These are phyloP conservation scores for Pisolithus thermaeus DNA, from an alignment of 1,284 basidiomycete species.

Conservation along the genomic window DNA sequence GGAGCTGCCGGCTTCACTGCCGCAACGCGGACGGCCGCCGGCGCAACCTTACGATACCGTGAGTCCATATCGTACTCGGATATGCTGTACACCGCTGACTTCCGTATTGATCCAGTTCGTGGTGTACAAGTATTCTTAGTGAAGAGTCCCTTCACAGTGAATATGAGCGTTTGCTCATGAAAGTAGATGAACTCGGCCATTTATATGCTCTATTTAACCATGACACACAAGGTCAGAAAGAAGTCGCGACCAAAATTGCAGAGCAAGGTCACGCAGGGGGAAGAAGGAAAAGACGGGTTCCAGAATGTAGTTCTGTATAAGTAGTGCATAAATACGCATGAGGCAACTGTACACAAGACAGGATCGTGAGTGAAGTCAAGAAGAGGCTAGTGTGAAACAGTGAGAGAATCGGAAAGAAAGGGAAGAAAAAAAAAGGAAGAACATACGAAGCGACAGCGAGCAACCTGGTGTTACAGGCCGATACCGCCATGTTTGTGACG, in stretches of 20 bases:
- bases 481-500: slow-evolving; percentile 44
- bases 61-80: slow-evolving; percentile 20
- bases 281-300: background rate
- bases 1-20: slow-evolving; percentile 54
- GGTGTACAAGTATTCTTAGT: slow-evolving; percentile 26
- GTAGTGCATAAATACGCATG: slow-evolving; percentile 20
- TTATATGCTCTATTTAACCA: background rate
- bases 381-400: slow-evolving; percentile 2
- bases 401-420: background rate
- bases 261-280: background rate
- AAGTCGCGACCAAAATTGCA: background rate
- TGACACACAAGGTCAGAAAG: background rate
- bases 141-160: background rate
- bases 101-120: slow-evolving; percentile 30
- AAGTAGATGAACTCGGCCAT: background rate
- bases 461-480: slow-evolving; percentile 26
- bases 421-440: background rate
- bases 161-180: background rate
- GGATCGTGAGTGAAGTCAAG: slow-evolving; percentile 12
- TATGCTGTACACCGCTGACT: slow-evolving; percentile 2
- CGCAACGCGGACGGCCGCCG: slow-evolving; percentile 47
- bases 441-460: background rate
- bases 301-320: slow-evolving; percentile 13
- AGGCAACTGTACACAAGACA: slow-evolving; percentile 9
- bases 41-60: slow-evolving; percentile 52